phyloP scores from a whole-genome alignment of 129 eudicot genomes.

The Tagetes erecta region DNA sequence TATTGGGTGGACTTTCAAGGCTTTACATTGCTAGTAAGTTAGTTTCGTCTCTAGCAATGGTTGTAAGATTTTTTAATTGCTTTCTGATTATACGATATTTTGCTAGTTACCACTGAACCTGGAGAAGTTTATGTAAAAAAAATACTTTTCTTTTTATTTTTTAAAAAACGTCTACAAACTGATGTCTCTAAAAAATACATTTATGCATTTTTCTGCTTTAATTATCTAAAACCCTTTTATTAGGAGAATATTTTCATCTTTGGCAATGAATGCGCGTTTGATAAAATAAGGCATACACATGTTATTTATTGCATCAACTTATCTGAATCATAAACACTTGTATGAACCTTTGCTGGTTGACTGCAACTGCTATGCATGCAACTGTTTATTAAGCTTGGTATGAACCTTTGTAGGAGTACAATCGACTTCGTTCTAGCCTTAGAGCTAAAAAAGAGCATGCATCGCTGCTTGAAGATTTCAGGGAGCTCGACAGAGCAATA shows the following conservation, averaged over 20 bases:
- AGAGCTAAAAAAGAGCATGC: slow-evolving; percentile 98
- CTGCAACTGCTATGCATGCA: not conserved
- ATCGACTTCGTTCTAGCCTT: slow-evolving; percentile 84
- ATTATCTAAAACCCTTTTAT: not conserved
- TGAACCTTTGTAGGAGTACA: slow-evolving; percentile 61
- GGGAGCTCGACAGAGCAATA: slow-evolving; percentile 86
- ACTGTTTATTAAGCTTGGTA: slow-evolving; percentile 18
- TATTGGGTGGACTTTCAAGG: too few species aligned
- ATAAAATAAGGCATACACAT: not conserved
- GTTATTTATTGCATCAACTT: not conserved
- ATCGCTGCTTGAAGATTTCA: slow-evolving; percentile 89
- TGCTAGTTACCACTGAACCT: not conserved
- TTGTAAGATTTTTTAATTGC: not conserved
- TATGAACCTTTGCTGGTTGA: not conserved
- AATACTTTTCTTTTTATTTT: not conserved
- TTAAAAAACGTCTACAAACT: not conserved
- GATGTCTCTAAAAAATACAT: not conserved
- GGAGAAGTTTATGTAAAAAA: not conserved
- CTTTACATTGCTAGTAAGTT: not conserved
- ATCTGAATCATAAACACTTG: not conserved
- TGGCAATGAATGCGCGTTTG: not conserved
- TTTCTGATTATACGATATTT: not conserved
- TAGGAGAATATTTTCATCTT: not conserved
- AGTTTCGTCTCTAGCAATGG: not conserved
- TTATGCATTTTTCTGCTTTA: not conserved